These are phyloP conservation scores for Rhamnella rubrinervis DNA, from an alignment of 331 rosid genomes.

Conservation along the genomic window DNA sequence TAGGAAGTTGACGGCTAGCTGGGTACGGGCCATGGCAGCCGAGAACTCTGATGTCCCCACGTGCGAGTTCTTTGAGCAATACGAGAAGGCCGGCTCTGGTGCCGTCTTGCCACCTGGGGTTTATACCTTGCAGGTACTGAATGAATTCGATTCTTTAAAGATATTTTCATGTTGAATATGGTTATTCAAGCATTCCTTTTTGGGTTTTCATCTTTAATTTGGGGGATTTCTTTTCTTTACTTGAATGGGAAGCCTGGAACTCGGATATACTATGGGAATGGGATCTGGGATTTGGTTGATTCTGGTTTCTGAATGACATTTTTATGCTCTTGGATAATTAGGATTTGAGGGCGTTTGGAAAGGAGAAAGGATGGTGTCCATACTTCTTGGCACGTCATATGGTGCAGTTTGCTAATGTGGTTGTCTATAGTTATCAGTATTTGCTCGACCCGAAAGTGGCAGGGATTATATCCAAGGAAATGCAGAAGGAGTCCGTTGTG, in stretches of 20 bases:
- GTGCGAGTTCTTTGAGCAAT: slow-evolving; percentile 80
- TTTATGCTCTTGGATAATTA: slow-evolving; percentile 17
- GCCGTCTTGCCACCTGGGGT: slow-evolving; percentile 83
- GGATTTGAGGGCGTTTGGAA: slow-evolving; percentile 78
- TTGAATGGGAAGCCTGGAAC: not conserved
- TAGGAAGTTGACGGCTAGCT: slow-evolving; percentile 77
- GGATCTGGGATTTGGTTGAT: slow-evolving; percentile 3
- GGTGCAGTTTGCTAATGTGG: slow-evolving; percentile 90
- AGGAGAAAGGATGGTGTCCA: slow-evolving; percentile 90
- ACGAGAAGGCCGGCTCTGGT: slow-evolving; percentile 60
- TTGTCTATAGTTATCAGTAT: slow-evolving; percentile 91
- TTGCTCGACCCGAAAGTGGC: slow-evolving; percentile 96
- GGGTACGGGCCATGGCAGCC: slow-evolving; percentile 75
- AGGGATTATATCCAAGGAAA: slow-evolving; percentile 83
- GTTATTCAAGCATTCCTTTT: not conserved
- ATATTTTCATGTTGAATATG: not conserved
- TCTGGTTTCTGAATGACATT: not conserved
- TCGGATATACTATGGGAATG: not conserved
- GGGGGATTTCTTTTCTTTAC: not conserved
- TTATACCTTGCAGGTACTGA: slow-evolving; percentile 74
- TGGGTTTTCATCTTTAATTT: too few species aligned
- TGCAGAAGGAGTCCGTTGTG: slow-evolving; percentile 91
- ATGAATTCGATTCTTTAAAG: not conserved
- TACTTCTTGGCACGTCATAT: slow-evolving; percentile 85
- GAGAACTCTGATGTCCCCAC: slow-evolving; percentile 50